Evolutionary conservation across 116 monocot genomes (phyloP).

Genomic region (Zostera marina): DNA sequence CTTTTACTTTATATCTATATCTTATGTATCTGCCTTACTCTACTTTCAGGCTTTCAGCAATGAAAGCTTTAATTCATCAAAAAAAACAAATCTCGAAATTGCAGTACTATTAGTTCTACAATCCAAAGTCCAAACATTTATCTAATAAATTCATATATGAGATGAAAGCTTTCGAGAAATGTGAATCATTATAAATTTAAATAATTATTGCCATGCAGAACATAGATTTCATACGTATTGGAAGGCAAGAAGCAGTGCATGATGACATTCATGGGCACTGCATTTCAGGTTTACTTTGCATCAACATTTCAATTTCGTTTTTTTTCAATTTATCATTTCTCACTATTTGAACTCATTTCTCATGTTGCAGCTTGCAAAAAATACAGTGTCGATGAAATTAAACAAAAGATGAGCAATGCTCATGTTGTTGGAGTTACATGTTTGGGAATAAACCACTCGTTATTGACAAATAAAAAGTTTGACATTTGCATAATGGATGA

Average conservation of each 20-base stretch:
- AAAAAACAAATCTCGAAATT: no score
- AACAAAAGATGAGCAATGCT: constrained; percentile 50
- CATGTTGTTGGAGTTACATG: constrained; percentile 92
- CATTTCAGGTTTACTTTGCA: constrained; percentile 37
- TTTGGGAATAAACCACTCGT: constrained; percentile 75
- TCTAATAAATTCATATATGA: no score
- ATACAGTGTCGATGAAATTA: constrained; percentile 44
- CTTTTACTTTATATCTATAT: no score
- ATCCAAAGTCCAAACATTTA: no score
- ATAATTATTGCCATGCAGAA: constrained; percentile 19
- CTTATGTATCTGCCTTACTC: no score
- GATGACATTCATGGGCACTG: constrained; percentile 52
- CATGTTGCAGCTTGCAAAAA: constrained; percentile 18
- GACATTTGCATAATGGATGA: constrained; percentile 98
- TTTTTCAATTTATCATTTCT: not conserved
- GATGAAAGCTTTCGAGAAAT: no score
- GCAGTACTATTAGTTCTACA: no score
- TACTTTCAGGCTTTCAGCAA: no score
- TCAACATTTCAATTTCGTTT: not conserved
- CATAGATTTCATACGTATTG: constrained; percentile 83
- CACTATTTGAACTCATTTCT: not conserved
- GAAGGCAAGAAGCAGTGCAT: constrained; percentile 72
- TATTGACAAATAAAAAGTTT: constrained; percentile 78
- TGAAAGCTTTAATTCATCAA: no score
- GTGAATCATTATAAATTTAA: not conserved